Conservation (phyloP, 2,329 filamentous ascomycete species). For the Cladorrhinum sp. region DNA sequence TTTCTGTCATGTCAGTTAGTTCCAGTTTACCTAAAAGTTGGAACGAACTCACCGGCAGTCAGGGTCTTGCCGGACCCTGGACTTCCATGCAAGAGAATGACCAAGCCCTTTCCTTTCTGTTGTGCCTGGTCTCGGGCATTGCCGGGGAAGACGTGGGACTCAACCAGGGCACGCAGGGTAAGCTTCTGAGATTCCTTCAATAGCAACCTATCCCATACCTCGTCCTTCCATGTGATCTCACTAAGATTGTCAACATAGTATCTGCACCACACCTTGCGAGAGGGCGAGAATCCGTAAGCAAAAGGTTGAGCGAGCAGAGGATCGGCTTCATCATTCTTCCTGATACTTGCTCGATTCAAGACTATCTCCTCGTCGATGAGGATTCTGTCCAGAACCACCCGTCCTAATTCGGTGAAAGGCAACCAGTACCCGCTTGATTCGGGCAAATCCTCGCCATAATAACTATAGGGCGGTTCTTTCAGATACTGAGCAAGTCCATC, state of each 20-base stretch:
- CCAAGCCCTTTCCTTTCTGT: slow-evolving; percentile 39
- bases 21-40: not conserved
- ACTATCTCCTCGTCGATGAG: slow-evolving; percentile 2
- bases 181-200: slow-evolving; percentile 29
- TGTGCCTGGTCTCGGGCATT: slow-evolving; percentile 27
- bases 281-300: slow-evolving; percentile 30
- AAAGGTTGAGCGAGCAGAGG: slow-evolving; percentile 29
- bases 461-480: slow-evolving; percentile 20
- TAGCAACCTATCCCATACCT: slow-evolving; percentile 29
- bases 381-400: slow-evolving; percentile 29
- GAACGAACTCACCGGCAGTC: slow-evolving; percentile 28
- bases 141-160: slow-evolving; percentile 28
- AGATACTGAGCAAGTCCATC: slow-evolving; percentile 22
- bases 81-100: slow-evolving; percentile 37
- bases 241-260: slow-evolving; percentile 29
- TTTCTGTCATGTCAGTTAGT: slow-evolving; percentile 25
- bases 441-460: slow-evolving; percentile 3
- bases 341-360: not conserved
- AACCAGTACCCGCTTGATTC: slow-evolving; percentile 25
- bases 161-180: slow-evolving; percentile 30
- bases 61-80: slow-evolving; percentile 40
- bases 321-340: not conserved
- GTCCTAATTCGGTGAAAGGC: slow-evolving; percentile 30
- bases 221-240: slow-evolving; percentile 16
- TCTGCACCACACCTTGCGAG: slow-evolving; percentile 29